These are phyloP conservation scores for Diutina rugosa DNA, from an alignment of 1,139 yeast species.

Conservation along the genomic window DNA sequence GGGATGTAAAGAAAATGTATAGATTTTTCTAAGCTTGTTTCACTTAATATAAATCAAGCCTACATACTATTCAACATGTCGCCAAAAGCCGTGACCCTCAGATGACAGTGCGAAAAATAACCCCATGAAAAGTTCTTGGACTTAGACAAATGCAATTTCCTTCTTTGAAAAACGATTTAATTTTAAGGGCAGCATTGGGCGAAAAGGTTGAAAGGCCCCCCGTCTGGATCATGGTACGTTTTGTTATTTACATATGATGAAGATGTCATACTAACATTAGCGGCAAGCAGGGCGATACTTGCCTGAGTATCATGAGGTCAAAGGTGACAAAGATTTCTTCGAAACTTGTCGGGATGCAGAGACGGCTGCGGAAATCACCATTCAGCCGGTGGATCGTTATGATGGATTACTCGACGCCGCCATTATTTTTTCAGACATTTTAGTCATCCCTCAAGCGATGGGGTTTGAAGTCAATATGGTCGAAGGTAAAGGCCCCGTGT, in stretches of 20 bases:
- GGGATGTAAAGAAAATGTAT: no score
- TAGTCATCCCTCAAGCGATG: slow-evolving; percentile 97
- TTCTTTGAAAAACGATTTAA: slow-evolving; percentile 73
- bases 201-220: slow-evolving; percentile 95
- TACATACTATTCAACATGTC: background rate
- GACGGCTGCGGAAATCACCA: slow-evolving; percentile 83
- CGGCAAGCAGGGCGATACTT: slow-evolving; percentile 84
- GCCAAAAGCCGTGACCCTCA: background rate
- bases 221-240: slow-evolving; percentile 83
- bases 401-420: slow-evolving; percentile 92
- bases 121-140: background rate
- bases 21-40: no score
- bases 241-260: background rate
- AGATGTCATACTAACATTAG: slow-evolving; percentile 11
- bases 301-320: slow-evolving; percentile 86
- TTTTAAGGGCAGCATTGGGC: slow-evolving; percentile 74
- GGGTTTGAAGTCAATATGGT: slow-evolving; percentile 92
- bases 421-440: slow-evolving; percentile 86
- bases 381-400: slow-evolving; percentile 87
- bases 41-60: no score
- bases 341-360: slow-evolving; percentile 92
- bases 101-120: background rate
- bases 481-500: slow-evolving; percentile 92
- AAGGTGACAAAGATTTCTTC: slow-evolving; percentile 80
- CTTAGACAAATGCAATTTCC: slow-evolving; percentile 27